A percentile compares a stretch with the other conserved stretches of the same genome.
Conservation (phyloP, 768 basidiomycete genomes). For the Panellus pusillus region DNA sequence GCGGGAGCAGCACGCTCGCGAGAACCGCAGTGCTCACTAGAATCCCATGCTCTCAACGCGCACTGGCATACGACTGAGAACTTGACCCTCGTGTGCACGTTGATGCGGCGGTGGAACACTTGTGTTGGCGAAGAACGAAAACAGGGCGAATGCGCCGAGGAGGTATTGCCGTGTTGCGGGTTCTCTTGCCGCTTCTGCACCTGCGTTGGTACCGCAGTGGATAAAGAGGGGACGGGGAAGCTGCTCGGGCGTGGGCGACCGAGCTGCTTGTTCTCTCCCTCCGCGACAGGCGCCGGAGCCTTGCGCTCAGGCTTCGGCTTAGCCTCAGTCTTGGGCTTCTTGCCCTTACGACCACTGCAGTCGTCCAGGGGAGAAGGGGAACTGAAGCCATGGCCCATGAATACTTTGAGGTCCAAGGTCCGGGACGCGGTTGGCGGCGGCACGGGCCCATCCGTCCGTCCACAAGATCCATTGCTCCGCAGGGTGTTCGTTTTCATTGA, state of each 20-base stretch:
- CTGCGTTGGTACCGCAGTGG: slow-evolving; percentile 21
- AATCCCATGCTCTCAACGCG: slow-evolving; percentile 37
- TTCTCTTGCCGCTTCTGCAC: slow-evolving; percentile 27
- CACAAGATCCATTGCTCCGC: no score
- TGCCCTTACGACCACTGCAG: slow-evolving; percentile 52
- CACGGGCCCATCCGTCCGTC: no score
- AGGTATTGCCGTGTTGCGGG: slow-evolving; percentile 62
- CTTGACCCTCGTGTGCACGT: slow-evolving; percentile 59
- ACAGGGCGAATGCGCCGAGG: slow-evolving; percentile 78
- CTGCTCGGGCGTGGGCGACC: slow-evolving; percentile 66
- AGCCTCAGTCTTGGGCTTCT: slow-evolving; percentile 56
- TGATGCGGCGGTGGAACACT: slow-evolving; percentile 42
- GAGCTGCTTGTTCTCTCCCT: slow-evolving; percentile 75
- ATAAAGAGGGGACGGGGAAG: slow-evolving; percentile 29
- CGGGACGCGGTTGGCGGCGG: no score
- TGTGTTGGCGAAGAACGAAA: slow-evolving; percentile 84
- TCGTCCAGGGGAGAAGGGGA: no score
- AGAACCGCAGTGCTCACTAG: slow-evolving; percentile 65
- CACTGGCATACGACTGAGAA: slow-evolving; percentile 42
- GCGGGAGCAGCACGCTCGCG: slow-evolving; percentile 42
- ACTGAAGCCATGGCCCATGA: no score
- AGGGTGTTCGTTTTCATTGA: no score
- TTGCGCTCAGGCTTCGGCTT: slow-evolving; percentile 50
- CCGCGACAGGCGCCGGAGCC: slow-evolving; percentile 29
- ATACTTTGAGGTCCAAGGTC: no score